phyloP scores from a whole-genome alignment of 768 basidiomycete species.

The Obba rivulosa region DNA sequence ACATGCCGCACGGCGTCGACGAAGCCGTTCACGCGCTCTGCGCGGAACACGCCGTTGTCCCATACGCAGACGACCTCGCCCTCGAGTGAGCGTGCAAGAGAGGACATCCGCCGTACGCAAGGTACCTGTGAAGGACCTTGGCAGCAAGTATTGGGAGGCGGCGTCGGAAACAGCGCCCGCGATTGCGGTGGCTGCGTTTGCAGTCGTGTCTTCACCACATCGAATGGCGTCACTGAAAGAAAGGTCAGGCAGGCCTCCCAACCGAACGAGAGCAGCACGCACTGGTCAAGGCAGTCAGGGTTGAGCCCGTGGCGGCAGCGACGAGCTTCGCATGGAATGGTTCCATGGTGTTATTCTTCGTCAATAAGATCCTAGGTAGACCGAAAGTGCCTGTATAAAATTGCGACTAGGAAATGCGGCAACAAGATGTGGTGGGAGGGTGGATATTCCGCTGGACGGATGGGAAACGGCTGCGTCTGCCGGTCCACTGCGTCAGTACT shows the following conservation, averaged over 20 bases:
- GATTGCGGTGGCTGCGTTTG: conserved; percentile 73
- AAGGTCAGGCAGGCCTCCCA: neutral
- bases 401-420: too few relatives aligned
- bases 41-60: conserved; percentile 64
- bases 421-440: neutral
- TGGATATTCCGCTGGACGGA: neutral
- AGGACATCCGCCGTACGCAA: conserved; percentile 78
- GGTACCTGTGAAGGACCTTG: conserved; percentile 49
- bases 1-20: conserved; percentile 80
- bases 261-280: conserved; percentile 19
- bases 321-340: conserved; percentile 73
- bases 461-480: neutral
- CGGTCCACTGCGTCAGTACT: conserved; percentile 4
- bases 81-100: conserved; percentile 50
- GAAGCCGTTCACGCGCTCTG: conserved; percentile 79
- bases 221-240: conserved; percentile 92
- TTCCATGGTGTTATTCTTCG: conserved; percentile 64
- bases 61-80: conserved; percentile 76
- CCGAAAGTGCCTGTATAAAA: neutral
- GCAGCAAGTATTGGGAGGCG: conserved; percentile 59
- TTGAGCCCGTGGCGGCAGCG: conserved; percentile 75
- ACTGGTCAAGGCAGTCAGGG: conserved; percentile 82
- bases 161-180: conserved; percentile 45
- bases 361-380: too few relatives aligned
- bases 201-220: conserved; percentile 93